phyloP scores from a whole-genome alignment of 495 filamentous ascomycete species.

The Talaromyces wortmannii region DNA sequence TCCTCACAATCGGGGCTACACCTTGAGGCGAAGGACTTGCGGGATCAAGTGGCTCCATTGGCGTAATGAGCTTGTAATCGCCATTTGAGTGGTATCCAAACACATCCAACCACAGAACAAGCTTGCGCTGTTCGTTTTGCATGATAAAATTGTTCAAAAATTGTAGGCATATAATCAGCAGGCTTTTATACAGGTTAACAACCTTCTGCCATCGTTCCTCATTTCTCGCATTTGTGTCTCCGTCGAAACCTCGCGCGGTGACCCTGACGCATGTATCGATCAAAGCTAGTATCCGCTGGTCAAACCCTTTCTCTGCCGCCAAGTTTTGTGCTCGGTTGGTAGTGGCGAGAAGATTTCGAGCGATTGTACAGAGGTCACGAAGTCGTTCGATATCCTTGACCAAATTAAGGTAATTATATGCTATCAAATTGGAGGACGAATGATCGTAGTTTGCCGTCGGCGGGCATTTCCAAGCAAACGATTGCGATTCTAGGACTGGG shows the following conservation, averaged over 20 bases:
- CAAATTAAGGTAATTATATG: conserved; percentile 64
- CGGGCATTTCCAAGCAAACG: conserved; percentile 52
- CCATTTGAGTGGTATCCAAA: conserved; percentile 60
- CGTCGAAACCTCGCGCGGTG: conserved; percentile 83
- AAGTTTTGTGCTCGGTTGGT: conserved; percentile 80
- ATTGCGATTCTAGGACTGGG: conserved; percentile 55
- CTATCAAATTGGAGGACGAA: conserved; percentile 63
- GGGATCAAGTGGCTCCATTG: conserved; percentile 34
- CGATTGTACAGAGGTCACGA: conserved; percentile 79
- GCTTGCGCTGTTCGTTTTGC: conserved; percentile 85
- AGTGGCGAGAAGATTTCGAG: conserved; percentile 74
- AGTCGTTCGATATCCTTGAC: conserved; percentile 77
- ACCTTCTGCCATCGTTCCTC: conserved; percentile 69
- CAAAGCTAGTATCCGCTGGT: conserved; percentile 74
- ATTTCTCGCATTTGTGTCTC: conserved; percentile 58
- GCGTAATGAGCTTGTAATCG: conserved; percentile 44
- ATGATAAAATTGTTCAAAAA: conserved; percentile 89
- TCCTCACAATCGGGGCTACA: conserved; percentile 35
- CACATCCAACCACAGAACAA: conserved; percentile 82
- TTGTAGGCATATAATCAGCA: conserved; percentile 82
- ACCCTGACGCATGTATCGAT: conserved; percentile 82
- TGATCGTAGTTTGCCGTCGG: conserved; percentile 48
- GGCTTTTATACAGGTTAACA: conserved; percentile 73
- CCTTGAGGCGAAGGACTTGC: conserved; percentile 27
- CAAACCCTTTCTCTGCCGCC: conserved; percentile 70